Evolutionary conservation across 805 yeast genomes (phyloP), one percentile per base, ranked within the genome.

Genomic region (Starmerella roubikii): DNA sequence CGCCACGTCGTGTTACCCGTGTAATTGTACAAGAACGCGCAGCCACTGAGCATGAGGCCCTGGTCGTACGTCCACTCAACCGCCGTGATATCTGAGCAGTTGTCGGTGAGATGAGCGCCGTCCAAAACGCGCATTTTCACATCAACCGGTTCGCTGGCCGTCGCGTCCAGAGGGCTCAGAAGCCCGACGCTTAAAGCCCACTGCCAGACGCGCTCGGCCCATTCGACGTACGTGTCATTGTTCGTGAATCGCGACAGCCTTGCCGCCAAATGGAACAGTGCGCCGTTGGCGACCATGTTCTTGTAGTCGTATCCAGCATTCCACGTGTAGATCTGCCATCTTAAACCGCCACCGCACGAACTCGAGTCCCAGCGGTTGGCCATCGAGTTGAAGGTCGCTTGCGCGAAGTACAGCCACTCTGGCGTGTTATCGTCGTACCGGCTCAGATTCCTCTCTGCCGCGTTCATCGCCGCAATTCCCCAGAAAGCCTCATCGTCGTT

Each of bases 401-500:
- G 93, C 0, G 93, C 81, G 54, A 86, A 64, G 38, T 74, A 69
- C 24, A 84, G 67, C 96, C 96, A 88, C 16, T 44, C 45, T 12
- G 55, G 53, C 34, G 42, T 47, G 22, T 51, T 47, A 30, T 32
- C 23, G 54, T 74, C 62, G 2, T 93, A 85, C 52, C 77, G 74
- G 1, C 82, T 64, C 55, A 85, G 85, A 60, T 83, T 83, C 55
- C 78, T 68, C 58, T 88, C 97, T 0, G 93, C 93, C 1, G 96
- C 96, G 22, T 74, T 76, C 79, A 88, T 83, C 3, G 76, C 93
- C 1, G 93, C 79, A 44, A 91, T 66, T 4, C 94, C 97, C 97
- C 97, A 88, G 58, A 88, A 84, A 2, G 82, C 94, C 64, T 88
- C 97, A 65, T 88, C 97, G 67, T 88, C 98, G 56, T 88, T 88